Evolutionary conservation across 2,329 filamentous ascomycete species (phyloP).

Genomic region (Elsinoe fawcettii): DNA sequence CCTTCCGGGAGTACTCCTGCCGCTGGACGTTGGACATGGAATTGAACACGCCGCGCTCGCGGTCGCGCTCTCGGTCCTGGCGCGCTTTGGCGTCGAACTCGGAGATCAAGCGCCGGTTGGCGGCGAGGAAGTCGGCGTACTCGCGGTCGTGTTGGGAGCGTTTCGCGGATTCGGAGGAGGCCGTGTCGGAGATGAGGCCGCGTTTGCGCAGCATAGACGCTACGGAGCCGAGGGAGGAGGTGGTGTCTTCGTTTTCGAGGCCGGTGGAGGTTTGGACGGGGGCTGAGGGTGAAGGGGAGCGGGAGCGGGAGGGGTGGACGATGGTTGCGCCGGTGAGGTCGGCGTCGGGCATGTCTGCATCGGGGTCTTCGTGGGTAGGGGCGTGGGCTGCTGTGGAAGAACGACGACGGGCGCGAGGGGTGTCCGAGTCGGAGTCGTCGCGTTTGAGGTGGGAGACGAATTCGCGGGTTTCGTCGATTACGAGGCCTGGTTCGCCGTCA

Average conservation of each 20-base stretch:
- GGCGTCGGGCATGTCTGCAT: slow-evolving; percentile 29
- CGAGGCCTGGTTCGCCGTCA: slow-evolving; percentile 56
- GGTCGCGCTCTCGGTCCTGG: slow-evolving; percentile 79
- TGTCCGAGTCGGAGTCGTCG: slow-evolving; percentile 42
- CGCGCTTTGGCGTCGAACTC: slow-evolving; percentile 74
- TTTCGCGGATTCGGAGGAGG: slow-evolving; percentile 41
- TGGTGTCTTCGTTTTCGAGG: slow-evolving; percentile 74
- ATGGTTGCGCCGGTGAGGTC: slow-evolving; percentile 37
- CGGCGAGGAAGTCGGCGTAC: slow-evolving; percentile 70
- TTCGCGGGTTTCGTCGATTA: slow-evolving; percentile 94
- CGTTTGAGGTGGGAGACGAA: slow-evolving; percentile 83
- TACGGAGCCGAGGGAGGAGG: slow-evolving; percentile 65
- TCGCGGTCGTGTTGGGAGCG: slow-evolving; percentile 52
- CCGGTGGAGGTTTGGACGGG: slow-evolving; percentile 55
- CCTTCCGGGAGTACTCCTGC: slow-evolving; percentile 79
- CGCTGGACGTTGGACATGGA: slow-evolving; percentile 86
- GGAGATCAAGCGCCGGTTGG: slow-evolving; percentile 67
- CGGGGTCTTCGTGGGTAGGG: slow-evolving; percentile 43
- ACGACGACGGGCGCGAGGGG: slow-evolving; percentile 24
- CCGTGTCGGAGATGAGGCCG: slow-evolving; percentile 62
- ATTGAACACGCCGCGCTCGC: slow-evolving; percentile 70
- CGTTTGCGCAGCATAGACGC: slow-evolving; percentile 80
- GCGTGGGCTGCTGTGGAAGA: slow-evolving; percentile 35
- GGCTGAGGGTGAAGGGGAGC: slow-evolving; percentile 33
- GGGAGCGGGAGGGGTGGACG: slow-evolving; percentile 37